phyloP scores from a whole-genome alignment of 495 filamentous ascomycete genomes.

The Aspergillus heteromorphus region DNA sequence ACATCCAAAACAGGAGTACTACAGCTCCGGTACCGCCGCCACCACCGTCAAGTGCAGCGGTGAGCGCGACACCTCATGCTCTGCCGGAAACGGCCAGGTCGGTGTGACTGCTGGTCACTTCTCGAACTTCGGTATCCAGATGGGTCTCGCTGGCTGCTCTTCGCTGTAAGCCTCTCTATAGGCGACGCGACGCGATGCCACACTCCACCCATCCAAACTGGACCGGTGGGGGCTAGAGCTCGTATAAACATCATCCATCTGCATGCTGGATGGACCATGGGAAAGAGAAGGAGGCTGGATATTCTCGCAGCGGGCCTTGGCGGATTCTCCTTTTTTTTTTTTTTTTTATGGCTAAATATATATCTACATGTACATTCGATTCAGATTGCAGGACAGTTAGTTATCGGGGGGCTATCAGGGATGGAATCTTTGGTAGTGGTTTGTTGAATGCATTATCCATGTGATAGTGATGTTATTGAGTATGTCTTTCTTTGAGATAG shows the following conservation, averaged over 20 bases:
- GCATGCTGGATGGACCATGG: too few relatives aligned
- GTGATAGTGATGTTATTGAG: too few relatives aligned
- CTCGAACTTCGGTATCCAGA: constrained; percentile 23
- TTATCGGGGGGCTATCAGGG: neutral
- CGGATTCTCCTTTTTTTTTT: neutral
- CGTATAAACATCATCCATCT: too few relatives aligned
- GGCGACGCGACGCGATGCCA: too few relatives aligned
- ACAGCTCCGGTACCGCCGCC: constrained; percentile 22
- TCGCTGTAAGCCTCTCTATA: neutral
- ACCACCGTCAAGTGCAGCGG: constrained; percentile 20
- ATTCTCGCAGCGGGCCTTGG: neutral
- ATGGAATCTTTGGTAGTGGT: neutral
- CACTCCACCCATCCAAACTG: too few relatives aligned
- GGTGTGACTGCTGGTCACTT: constrained; percentile 28
- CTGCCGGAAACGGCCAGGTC: constrained; percentile 27
- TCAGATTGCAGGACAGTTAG: neutral
- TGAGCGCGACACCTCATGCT: constrained; percentile 27
- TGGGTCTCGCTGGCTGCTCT: constrained; percentile 25
- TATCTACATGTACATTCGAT: neutral
- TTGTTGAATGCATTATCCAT: neutral
- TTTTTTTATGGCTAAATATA: too few relatives aligned
- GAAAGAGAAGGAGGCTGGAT: neutral
- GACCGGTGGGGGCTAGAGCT: too few relatives aligned
- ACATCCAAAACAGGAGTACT: constrained; percentile 24
- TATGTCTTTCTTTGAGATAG: too few relatives aligned